Evolutionary conservation across 768 basidiomycete genomes (phyloP), one percentile per base, ranked within the genome.

Genomic region (Tulasnella calospora): DNA sequence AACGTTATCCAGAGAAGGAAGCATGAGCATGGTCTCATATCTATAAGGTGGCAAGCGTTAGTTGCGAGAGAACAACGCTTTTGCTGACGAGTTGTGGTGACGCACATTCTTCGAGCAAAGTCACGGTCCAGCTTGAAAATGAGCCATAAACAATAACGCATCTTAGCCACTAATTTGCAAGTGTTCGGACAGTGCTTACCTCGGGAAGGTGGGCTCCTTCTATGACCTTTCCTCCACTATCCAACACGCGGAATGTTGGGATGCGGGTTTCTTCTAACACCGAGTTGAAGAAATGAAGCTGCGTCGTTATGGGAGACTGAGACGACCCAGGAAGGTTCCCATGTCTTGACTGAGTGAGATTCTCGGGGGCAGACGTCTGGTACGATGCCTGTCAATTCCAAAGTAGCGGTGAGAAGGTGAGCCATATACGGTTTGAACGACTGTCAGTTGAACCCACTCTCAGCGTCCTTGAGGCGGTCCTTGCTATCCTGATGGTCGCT

Each of bases 241-340:
- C 96, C 40, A 98, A 85, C 0, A 98, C 88, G 73, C 96, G 88
- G 85, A 91, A 97, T 5, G 95, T 94, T 4, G 96, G 94, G 81
- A 97, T 95, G 81, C 88, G 88, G 30, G 87, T 86, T 57, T 87
- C 88, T 12, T 86, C 86, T 46, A 88, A 89, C 38, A 95, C 89
- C 0, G 93, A 89, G 84, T 94, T 94, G 86, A 95, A 92, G 86
- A 94, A 95, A 73, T 90, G 85, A 47, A 94, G 88, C 76, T 88
- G 89, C 19, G 92, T 83, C 9, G 90, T 89, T 61, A 95, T 89
- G 23, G 92, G 91, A 0, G 92, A 91, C 17, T 71, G 38, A 15
- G 79, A 70, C n/a, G 79, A 74, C 6, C 79, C 79, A 12, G 79
- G 79, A 15, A 80, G 78, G 30, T 73, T 73, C 19, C 79, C 79